Evolutionary conservation across 441 rosid species (phyloP).

Genomic region (Syzygium malaccense): DNA sequence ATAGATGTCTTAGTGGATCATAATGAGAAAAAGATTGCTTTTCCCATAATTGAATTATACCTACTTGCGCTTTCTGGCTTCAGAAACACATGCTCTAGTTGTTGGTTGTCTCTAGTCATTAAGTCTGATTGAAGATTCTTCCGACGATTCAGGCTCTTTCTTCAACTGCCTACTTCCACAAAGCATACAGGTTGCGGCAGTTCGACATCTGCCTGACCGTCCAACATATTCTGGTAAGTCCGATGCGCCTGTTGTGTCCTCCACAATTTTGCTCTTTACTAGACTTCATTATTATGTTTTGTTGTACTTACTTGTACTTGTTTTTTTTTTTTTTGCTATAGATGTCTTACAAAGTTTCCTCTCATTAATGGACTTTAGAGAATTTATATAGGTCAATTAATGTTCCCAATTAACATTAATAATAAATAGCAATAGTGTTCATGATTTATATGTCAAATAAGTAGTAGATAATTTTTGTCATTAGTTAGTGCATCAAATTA

Average conservation of each 20-base stretch:
- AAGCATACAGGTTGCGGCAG: constrained; percentile 78
- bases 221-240: constrained; percentile 63
- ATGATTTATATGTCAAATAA: background rate
- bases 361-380: background rate
- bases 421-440: background rate
- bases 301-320: background rate
- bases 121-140: constrained; percentile 5
- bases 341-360: background rate
- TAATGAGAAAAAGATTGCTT: background rate
- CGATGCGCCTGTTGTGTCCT: background rate
- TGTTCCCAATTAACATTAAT: background rate
- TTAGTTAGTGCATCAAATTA: background rate
- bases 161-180: constrained; percentile 92
- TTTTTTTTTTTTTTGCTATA: background rate
- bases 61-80: background rate
- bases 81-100: background rate
- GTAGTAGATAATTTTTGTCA: background rate
- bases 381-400: background rate
- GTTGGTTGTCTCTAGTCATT: background rate
- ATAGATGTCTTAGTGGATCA: background rate
- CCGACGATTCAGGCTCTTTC: constrained; percentile 73
- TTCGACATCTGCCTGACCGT: constrained; percentile 73
- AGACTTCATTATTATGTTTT: background rate
- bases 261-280: background rate
- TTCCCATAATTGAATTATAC: background rate